Evolutionary conservation across 1,284 basidiomycete species (phyloP), one percentile per base, ranked within the genome.

Genomic region (Phaffia rhodozyma): DNA sequence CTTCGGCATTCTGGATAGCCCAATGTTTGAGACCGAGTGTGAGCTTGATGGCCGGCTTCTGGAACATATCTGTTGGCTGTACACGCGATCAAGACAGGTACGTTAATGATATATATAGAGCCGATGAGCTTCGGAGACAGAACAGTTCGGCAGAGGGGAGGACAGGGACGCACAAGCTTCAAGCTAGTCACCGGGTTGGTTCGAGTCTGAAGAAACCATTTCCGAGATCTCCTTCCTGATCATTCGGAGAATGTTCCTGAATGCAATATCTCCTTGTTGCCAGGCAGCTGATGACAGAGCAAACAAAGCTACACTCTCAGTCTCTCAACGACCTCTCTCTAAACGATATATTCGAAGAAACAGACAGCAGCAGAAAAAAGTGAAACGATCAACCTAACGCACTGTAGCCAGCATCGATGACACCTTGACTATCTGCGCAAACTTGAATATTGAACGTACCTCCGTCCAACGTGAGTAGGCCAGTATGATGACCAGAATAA

Each of bases 401-500:
- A 65, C 63, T 65, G 23, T 56, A 65, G 0, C 63, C 86, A 6
- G 85, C 84, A 60, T 84, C 82, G 58, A 84, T 80, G 0, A 84
- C 85, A 4, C 83, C 84, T 2, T 84, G 60, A 32, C 25, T 83
- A 69, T 85, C 84, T 1, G 84, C 85, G 3, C 82, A 79, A 66
- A 87, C 86, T 5, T 86, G 86, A 16, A 86, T 75, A 6, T 80
- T 83, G 70, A 86, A 88, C 21, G 86, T 77, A 70, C 85, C 77
- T 1, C 81, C 78, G 69, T 82, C 83, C 0, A 67, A 67, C 16
- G 67, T 50, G 52, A 73, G 70, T 30, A 68, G 57, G 57, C 69
- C 55, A 18, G 67, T 61, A 4, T 60, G 65, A 7, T 50, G 58
- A 13, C 47, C 63, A 23, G 29, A n/a, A 3, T 62, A 47, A 55